Evolutionary conservation across 805 yeast species (phyloP), one percentile per base, ranked within the genome.

Genomic region (Blastobotrys americana): DNA sequence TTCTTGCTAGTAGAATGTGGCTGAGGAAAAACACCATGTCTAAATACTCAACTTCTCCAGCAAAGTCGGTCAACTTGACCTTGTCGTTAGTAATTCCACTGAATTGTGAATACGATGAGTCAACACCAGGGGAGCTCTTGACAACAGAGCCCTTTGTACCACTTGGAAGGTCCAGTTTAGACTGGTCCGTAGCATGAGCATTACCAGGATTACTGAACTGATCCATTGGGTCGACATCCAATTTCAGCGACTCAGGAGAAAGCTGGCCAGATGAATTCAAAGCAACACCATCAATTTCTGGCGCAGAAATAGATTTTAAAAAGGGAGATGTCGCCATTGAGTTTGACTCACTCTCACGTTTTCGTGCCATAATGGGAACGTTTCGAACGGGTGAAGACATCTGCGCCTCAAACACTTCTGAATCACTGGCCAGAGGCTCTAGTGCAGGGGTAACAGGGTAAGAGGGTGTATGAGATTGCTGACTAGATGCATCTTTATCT

Each of bases 1-100:
- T 19, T 19, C 42, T 22, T 17, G 31, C 22, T 8, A 42, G 39
- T 15, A 48, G 45, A 40, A 42, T 22, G 34, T 42, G 37, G 34
- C 52, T 44, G 13, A 51, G 39, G 19, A 28, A 49, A 23, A 41
- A 45, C 18, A 50, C 53, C 33, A 44, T 45, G 28, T 49, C 47
- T 4, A 49, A 41, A 43, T 51, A 51, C 23, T 23, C 28, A 25
- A 51, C 21, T 23, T 51, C 53, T 6, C 42, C 19, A 2, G 51
- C 41, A 33, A 38, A n/a, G 19, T 17, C 37, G 9, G 38, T 20
- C 19, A 31, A 19, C 6, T 37, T 13, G 22, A 31, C 42, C 10
- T 5, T 27, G 19, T 27, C 21, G 21, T 36, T 27, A 10, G 6
- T 36, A 13, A 34, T 19, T n/a, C n/a, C 19, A 19, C 13, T 5